A percentile compares a stretch with the other conserved stretches of the same genome.
Conservation (phyloP, 257 asterid genomes). For the Ajuga chamaepitys region DNA sequence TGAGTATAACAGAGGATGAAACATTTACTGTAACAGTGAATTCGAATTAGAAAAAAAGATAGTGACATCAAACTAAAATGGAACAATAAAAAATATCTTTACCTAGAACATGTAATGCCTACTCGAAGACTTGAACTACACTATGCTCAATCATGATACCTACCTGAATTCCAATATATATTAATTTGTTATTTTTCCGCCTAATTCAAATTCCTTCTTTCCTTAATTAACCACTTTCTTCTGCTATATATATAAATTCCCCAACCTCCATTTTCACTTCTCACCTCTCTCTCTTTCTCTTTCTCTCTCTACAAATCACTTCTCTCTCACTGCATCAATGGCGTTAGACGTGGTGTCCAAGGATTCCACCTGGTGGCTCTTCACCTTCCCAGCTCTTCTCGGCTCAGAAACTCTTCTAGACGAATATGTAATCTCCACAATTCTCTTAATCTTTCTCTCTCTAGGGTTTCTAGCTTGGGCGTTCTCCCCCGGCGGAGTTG, state of each 20-base stretch:
- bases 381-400: slow-evolving; percentile 41
- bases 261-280: background rate
- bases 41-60: too few species aligned
- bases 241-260: background rate
- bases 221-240: background rate
- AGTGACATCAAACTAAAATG: too few species aligned
- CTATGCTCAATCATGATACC: too few species aligned
- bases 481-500: slow-evolving; percentile 38
- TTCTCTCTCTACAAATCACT: background rate
- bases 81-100: too few species aligned
- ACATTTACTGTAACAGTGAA: too few species aligned
- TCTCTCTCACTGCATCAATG: background rate
- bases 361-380: slow-evolving; percentile 47
- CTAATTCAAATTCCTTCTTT: too few species aligned
- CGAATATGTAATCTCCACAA: slow-evolving; percentile 17
- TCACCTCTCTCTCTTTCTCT: background rate
- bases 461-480: slow-evolving; percentile 32
- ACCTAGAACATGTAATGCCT: too few species aligned
- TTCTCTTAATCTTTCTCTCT: slow-evolving; percentile 11
- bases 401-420: slow-evolving; percentile 42
- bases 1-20: too few species aligned
- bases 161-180: too few species aligned
- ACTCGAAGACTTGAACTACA: too few species aligned
- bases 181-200: too few species aligned
- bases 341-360: slow-evolving; percentile 1